Conservation (phyloP, 768 basidiomycete genomes). For the Mrakia gelida region DNA sequence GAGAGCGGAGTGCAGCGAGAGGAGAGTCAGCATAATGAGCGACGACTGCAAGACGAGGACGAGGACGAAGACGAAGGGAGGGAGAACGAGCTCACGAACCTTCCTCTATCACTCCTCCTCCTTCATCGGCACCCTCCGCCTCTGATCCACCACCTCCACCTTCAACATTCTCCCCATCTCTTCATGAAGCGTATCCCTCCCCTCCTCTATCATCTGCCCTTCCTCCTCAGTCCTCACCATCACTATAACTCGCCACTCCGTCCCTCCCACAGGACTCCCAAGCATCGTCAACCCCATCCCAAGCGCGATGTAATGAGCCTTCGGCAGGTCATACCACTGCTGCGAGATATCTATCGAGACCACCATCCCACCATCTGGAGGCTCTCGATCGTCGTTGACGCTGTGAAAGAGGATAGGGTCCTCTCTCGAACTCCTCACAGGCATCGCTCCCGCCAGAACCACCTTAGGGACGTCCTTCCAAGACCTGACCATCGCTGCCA, state of each 20-base stretch:
- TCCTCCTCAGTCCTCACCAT: neutral
- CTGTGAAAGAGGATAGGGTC: neutral
- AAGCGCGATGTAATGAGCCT: neutral
- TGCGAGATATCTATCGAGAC: neutral
- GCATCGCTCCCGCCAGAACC: neutral
- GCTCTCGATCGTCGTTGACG: neutral
- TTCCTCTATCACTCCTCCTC: neutral
- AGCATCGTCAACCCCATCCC: neutral
- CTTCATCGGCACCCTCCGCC: neutral
- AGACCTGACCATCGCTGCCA: neutral
- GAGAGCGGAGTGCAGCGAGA: too few species aligned
- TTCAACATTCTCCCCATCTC: neutral
- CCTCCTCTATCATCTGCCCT: neutral
- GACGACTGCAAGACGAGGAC: too few species aligned
- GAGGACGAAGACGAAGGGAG: too few species aligned
- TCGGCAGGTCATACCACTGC: neutral
- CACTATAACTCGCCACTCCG: neutral
- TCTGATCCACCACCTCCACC: neutral
- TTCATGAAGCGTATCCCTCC: neutral
- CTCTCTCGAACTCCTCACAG: neutral
- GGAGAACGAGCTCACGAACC: too few species aligned
- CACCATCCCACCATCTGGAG: neutral
- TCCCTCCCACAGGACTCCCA: slow-evolving; percentile 2
- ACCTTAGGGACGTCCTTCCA: neutral
- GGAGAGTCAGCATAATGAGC: too few species aligned